Base-by-base conservation (phyloP, 2,329 filamentous ascomycete genomes). In the Aspergillaceae sp. region DNA sequence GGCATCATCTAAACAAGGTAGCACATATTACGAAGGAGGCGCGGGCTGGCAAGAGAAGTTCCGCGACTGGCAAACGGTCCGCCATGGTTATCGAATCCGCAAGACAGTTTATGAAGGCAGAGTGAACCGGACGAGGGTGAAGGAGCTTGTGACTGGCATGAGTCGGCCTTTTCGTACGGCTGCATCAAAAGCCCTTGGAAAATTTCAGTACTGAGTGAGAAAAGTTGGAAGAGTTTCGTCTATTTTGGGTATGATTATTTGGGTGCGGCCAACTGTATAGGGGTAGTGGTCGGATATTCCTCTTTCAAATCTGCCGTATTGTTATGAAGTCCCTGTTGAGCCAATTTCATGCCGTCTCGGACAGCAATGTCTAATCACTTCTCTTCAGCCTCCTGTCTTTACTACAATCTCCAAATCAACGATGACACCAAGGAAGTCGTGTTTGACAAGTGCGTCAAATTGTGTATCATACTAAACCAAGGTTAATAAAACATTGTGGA, bases 1-100 rank as follows among this genome's bases (percentile, higher is more conserved):
- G 7, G 56, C 65, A 48, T 64, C 66, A 4, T 59, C 54, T 6
- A 61, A 58, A 30, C 66, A 71, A 43, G 57, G 56, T 38, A 55
- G 62, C n/a, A 56, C 56, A 4, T 69, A 64, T 53, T 71, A 68
- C 41, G 65, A 69, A 47, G 65, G 66, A 42, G 62, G 62, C 7
- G 52, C 58, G 5, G 68, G 66, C 5, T 69, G 65, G 64, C 62
- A 65, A 51, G 66, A 70, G 48, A 68, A 53, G 29, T 49, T 69
- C 1, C 55, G 62, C 5, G 62, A 69, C 37, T 71, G 68, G 68
- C 62, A 68, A 49, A 59, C 55, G 27, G 57, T 69, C 27, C 54
- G 51, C 5, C 54, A 58, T 11, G 60, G 59, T 6, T 69, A 70
- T 51, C 63, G 63, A 30, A 48, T 65, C n/a, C 62, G 53, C n/a